Base-by-base conservation (phyloP, 495 filamentous ascomycete species). In the Glarea lozoyensis region DNA sequence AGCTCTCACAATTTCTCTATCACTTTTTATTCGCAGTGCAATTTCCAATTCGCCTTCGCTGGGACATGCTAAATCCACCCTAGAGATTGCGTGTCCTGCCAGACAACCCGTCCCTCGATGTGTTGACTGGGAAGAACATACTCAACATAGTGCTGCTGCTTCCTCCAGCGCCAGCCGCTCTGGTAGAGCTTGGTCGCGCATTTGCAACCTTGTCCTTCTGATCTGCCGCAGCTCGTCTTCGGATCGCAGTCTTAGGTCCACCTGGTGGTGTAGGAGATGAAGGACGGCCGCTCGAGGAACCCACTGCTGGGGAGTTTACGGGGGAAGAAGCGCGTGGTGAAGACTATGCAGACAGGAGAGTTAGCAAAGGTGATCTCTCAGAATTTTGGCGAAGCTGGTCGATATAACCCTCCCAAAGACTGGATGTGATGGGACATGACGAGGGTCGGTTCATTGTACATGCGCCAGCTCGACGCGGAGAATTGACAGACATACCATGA, bases 121-220 rank as follows among this genome's bases (percentile, higher is more conserved):
- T 23, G 9, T 29, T 1, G 15, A 41, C 13, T 42, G 21, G 41
- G 34, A 3, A 15, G 37, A 22, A 74, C 79, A 46, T 75, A 81
- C 90, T 87, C 64, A 98, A 76, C 92, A 98, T 98, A 34, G 92
- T 98, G 62, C 87, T 92, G 61, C 82, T 92, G 53, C 88, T 95
- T 45, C 92, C 92, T 46, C 92, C 92, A 9, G 93, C 92, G 48
- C 93, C 92, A 12, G 92, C 92, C 23, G 90, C 80, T 48, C 93
- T 75, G 42, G 92, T 98, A 61, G 85, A 90, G 61, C 79, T 83
- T 20, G 92, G 92, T 38, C 92, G 69, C 37, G 74, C 81, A 81
- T 94, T 98, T 49, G 88, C 88, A 43, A 87, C 75, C 64, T 88
- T 87, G 58, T 95, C 89, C 62, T 92, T 92, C 67, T 93, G 82